Percentiles rank a stretch among this genome's conserved stretches.
Conservation (phyloP, 208 protist species). For the Leishmania turanica region DNA sequence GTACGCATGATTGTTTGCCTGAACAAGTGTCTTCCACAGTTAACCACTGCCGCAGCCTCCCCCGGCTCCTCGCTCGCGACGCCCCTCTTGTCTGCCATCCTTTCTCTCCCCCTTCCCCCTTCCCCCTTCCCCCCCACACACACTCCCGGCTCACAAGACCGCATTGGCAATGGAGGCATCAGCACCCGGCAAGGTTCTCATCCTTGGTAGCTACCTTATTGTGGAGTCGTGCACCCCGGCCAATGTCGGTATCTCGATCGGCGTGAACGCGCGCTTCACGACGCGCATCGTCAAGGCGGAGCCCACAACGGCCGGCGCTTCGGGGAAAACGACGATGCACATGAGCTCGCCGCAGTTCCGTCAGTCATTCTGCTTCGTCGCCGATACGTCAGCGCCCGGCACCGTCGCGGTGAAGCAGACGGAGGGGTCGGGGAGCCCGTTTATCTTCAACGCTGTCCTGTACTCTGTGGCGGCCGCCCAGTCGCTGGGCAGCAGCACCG, state of each 20-base stretch:
- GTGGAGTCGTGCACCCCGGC: constrained; percentile 64
- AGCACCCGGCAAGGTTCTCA: constrained; percentile 95
- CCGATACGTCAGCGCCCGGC: constrained; percentile 23
- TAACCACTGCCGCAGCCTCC: not conserved
- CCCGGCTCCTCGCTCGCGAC: not conserved
- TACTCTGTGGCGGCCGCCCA: constrained; percentile 61
- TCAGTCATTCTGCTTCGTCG: constrained; percentile 66
- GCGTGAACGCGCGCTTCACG: constrained; percentile 91
- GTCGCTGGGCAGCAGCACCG: constrained; percentile 24
- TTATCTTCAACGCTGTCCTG: constrained; percentile 77
- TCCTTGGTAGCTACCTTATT: constrained; percentile 96
- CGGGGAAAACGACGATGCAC: constrained; percentile 43
- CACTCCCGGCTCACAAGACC: not conserved
- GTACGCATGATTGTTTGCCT: not conserved
- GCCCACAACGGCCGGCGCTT: not conserved
- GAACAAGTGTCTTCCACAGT: not conserved
- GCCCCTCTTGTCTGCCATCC: not conserved
- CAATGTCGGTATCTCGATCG: constrained; percentile 94
- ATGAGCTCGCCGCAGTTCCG: constrained; percentile 87
- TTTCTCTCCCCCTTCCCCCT: not conserved
- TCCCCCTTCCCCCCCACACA: no score
- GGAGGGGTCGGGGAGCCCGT: constrained; percentile 54
- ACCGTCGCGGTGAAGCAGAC: constrained; percentile 59
- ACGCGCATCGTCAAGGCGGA: constrained; percentile 41
- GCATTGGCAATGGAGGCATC: constrained; percentile 51